Percentiles rank a stretch among this genome's conserved stretches.
Evolutionary conservation across 108 stramenopile species (phyloP).

Genomic region (Nitzschia putrida): DNA sequence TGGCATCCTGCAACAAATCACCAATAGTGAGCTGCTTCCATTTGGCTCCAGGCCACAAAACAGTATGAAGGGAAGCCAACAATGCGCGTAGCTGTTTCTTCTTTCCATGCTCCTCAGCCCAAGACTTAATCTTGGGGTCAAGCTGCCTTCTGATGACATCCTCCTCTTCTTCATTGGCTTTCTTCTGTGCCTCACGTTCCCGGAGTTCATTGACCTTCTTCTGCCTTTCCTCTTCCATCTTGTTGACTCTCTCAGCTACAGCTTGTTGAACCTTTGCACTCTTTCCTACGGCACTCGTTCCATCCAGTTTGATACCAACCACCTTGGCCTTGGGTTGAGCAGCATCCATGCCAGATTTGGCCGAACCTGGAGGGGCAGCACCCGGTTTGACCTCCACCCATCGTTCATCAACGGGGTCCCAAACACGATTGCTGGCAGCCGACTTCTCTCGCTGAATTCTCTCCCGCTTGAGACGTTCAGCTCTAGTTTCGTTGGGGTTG

Average conservation of each 20-base stretch:
- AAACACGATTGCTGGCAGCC: slow-evolving; percentile 60
- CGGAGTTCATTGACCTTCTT: slow-evolving; percentile 76
- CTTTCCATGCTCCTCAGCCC: slow-evolving; percentile 91
- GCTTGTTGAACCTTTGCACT: slow-evolving; percentile 64
- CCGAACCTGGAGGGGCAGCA: slow-evolving; percentile 34
- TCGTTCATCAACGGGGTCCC: slow-evolving; percentile 90
- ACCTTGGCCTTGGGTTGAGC: slow-evolving; percentile 35
- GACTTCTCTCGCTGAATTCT: slow-evolving; percentile 64
- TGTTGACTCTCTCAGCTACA: slow-evolving; percentile 69
- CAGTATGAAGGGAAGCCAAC: slow-evolving; percentile 93
- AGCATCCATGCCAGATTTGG: slow-evolving; percentile 8
- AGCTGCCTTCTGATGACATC: slow-evolving; percentile 71
- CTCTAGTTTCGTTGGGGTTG: slow-evolving; percentile 65
- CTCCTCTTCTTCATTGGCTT: slow-evolving; percentile 68
- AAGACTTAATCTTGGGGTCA: slow-evolving; percentile 84
- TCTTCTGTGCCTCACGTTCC: slow-evolving; percentile 63
- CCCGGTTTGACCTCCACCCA: slow-evolving; percentile 82
- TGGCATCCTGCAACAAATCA: slow-evolving; percentile 88
- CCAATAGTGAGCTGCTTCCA: slow-evolving; percentile 94
- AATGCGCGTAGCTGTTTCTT: slow-evolving; percentile 94
- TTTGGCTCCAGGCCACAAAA: slow-evolving; percentile 84
- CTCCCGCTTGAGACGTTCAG: slow-evolving; percentile 78
- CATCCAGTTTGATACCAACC: slow-evolving; percentile 72
- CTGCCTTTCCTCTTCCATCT: slow-evolving; percentile 71
- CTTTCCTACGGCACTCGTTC: slow-evolving; percentile 70